Base-by-base conservation (phyloP, 2,329 filamentous ascomycete species). In the Cyphellophora europaea region DNA sequence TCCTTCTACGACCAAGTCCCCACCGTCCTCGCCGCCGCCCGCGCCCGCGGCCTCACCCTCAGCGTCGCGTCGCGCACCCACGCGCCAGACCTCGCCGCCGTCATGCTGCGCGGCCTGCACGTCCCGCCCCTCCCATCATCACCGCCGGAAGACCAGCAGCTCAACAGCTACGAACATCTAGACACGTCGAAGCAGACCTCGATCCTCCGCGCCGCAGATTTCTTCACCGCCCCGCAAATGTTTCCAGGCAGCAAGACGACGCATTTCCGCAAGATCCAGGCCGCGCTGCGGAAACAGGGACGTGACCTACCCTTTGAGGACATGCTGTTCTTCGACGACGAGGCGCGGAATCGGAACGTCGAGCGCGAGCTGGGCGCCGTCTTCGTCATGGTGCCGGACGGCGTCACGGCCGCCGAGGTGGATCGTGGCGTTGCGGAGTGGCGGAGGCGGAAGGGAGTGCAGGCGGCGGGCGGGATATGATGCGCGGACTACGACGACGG, bases 281-380 rank as follows among this genome's bases (percentile, higher is more conserved):
- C 33, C n/a, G 13, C 40, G 12, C n/a, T 11, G 27, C 17, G 3
- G 3, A 4, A 19, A 14, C 11, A 11, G 28, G 5, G 18, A n/a
- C 12, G 16, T 12, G 77, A 77, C 2, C 58, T 95, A 3, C 62
- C 66, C 5, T 93, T 76, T 52, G 72, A 81, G 44, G 85, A 95
- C 31, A 93, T 96, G 80, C 57, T 96, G 19, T 96, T 96, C 58
- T 96, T 96, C 48, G 89, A 96, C 49, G 89, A 96, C 50, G 89
- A 96, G 71, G 69, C 71, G 34, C 65, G 89, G 41, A 96, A 96
- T 53, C 69, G 75, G 38, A 87, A 95, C 53, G 89, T 93, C 1
- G 75, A 81, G 59, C 61, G 55, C 2, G 65, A 71, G 30, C 52
- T 95, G 32, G 88, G 88, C 0, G 82, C 93, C 3, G 83, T 82